Percentiles rank a stretch among this genome's conserved stretches.
phyloP scores from a whole-genome alignment of 108 stramenopile genomes.

The Nitzschia putrida region DNA sequence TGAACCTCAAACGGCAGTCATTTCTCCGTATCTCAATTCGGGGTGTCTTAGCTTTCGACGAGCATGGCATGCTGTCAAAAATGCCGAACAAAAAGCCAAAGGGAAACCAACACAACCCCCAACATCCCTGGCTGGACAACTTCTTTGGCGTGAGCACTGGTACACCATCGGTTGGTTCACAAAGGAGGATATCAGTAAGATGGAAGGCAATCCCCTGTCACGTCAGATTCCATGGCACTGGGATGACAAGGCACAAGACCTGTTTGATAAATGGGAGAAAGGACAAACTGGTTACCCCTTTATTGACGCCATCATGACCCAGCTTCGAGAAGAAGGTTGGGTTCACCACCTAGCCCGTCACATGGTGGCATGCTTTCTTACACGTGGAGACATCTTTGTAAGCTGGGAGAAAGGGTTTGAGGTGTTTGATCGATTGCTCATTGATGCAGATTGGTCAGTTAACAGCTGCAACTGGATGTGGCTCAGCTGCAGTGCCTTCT shows the following conservation, averaged over 20 bases:
- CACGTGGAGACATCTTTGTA: slow-evolving; percentile 94
- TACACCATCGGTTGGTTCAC: too few relatives aligned
- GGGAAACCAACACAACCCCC: slow-evolving; percentile 59
- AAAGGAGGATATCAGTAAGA: slow-evolving; percentile 23
- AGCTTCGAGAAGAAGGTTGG: slow-evolving; percentile 90
- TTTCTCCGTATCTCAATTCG: slow-evolving; percentile 72
- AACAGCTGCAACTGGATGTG: slow-evolving; percentile 98
- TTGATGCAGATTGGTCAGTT: slow-evolving; percentile 93
- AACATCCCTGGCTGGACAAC: slow-evolving; percentile 89
- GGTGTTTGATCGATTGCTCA: slow-evolving; percentile 77
- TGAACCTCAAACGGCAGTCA: slow-evolving; percentile 77
- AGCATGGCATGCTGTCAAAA: slow-evolving; percentile 60
- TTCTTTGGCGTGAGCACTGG: slow-evolving; percentile 72
- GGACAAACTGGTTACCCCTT: slow-evolving; percentile 94
- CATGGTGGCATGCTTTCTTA: slow-evolving; percentile 96
- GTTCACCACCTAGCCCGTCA: slow-evolving; percentile 96
- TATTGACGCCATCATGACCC: slow-evolving; percentile 96
- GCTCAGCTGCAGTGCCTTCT: slow-evolving; percentile 87
- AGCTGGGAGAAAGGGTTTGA: slow-evolving; percentile 92
- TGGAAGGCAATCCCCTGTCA: slow-evolving; percentile 76
- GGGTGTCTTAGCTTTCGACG: slow-evolving; percentile 72
- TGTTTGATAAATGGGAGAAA: slow-evolving; percentile 85
- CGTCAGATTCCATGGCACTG: slow-evolving; percentile 73
- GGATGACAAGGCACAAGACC: slow-evolving; percentile 65
- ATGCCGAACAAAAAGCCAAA: slow-evolving; percentile 60